Evolutionary conservation across 768 basidiomycete genomes (phyloP).

Genomic region (Mycena latifolia): DNA sequence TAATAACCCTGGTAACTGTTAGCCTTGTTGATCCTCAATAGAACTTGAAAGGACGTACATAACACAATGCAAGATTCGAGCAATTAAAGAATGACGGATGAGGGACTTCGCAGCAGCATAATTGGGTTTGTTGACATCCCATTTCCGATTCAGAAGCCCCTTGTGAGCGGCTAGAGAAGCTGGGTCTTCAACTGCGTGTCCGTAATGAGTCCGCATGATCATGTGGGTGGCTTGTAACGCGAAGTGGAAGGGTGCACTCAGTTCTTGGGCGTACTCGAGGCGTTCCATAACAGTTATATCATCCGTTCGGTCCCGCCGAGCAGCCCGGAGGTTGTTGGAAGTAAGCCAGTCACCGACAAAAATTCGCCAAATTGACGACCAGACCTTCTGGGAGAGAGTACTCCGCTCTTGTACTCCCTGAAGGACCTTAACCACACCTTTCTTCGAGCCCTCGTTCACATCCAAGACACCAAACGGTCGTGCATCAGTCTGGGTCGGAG

Average conservation of each 20-base stretch:
- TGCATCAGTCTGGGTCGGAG: not conserved
- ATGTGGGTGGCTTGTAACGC: conserved; percentile 29
- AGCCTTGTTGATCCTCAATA: not conserved
- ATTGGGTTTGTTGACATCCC: conserved; percentile 36
- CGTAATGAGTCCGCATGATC: conserved; percentile 32
- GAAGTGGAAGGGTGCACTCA: conserved; percentile 30
- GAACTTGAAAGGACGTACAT: conserved; percentile 14
- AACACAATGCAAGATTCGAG: conserved; percentile 28
- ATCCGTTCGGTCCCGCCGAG: conserved; percentile 23
- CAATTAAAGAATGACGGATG: conserved; percentile 36
- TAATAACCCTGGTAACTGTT: conserved; percentile 28
- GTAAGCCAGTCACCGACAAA: conserved; percentile 36
- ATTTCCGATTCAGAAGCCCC: conserved; percentile 29
- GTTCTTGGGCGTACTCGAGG: conserved; percentile 18
- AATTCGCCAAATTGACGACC: conserved; percentile 15
- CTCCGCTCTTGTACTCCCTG: conserved; percentile 26
- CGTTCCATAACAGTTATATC: conserved; percentile 28
- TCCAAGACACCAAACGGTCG: conserved; percentile 35
- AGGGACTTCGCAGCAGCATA: conserved; percentile 37
- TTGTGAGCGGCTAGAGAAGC: conserved; percentile 32
- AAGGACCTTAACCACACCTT: conserved; percentile 32
- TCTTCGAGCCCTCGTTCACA: conserved; percentile 39
- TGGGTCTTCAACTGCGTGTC: conserved; percentile 30
- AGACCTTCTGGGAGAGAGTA: conserved; percentile 26
- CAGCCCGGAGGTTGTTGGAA: conserved; percentile 26